phyloP scores from a whole-genome alignment of 805 yeast species.

The Zygotorulaspora chibaensis region DNA sequence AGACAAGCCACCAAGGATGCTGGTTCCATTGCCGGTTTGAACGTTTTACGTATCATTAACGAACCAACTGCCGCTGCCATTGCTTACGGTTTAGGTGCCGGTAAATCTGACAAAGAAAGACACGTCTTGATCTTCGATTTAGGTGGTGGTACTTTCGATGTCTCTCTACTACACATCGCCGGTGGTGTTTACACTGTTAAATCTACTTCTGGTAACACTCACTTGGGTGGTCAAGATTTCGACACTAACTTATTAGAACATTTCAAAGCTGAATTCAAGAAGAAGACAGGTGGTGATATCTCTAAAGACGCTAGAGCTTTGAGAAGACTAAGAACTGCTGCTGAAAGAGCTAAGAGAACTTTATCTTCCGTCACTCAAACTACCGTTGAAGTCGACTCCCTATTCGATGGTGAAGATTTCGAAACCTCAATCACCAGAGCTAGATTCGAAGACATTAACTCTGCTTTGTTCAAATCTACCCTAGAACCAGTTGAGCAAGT shows the following conservation, averaged over 20 bases:
- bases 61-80: conserved; percentile 96
- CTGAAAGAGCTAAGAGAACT: conserved; percentile 99
- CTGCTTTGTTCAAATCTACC: conserved; percentile 88
- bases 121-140: conserved; percentile 90
- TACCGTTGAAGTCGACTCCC: conserved; percentile 92
- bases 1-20: conserved; percentile 82
- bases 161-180: conserved; percentile 84
- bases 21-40: conserved; percentile 75
- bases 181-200: conserved; percentile 97
- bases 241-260: conserved; percentile 92
- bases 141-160: conserved; percentile 99
- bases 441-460: conserved; percentile 94
- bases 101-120: conserved; percentile 73
- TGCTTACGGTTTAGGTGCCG: conserved; percentile 97
- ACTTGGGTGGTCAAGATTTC: conserved; percentile 99
- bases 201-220: conserved; percentile 99
- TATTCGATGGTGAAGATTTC: conserved; percentile 94
- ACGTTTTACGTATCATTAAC: conserved; percentile 72
- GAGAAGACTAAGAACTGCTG: conserved; percentile 97
- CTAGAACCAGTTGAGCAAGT: conserved; percentile 93
- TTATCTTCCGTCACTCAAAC: conserved; percentile 95
- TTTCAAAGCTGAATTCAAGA: conserved; percentile 91
- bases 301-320: conserved; percentile 90
- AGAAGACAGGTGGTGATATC: conserved; percentile 90
- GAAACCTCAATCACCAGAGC: conserved; percentile 93